Conservation (phyloP, 768 basidiomycete genomes). For the Kwoniella heveanensis region DNA sequence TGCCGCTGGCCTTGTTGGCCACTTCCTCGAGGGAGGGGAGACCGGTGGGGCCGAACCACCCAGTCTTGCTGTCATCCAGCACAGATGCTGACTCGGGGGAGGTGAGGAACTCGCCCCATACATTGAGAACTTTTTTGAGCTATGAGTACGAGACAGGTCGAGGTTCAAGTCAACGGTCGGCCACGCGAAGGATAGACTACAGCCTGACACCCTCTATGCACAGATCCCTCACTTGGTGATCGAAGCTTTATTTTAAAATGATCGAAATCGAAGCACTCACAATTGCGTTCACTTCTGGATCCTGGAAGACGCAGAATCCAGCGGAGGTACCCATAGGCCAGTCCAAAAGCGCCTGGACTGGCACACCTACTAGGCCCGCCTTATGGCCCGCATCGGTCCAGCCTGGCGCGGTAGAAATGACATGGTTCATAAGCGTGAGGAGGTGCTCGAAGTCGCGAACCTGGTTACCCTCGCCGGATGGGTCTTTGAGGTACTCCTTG, state of each 20-base stretch:
- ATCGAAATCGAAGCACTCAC: slow-evolving; percentile 20
- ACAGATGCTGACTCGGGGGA: slow-evolving; percentile 60
- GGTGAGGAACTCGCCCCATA: slow-evolving; percentile 61
- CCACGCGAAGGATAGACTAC: no score
- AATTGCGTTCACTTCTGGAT: slow-evolving; percentile 59
- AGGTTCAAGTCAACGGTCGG: no score
- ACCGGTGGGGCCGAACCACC: slow-evolving; percentile 62
- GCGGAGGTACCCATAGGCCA: slow-evolving; percentile 59
- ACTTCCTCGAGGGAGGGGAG: slow-evolving; percentile 45
- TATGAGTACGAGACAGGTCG: no score
- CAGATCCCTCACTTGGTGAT: no score
- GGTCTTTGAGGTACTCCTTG: slow-evolving; percentile 51
- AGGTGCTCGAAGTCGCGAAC: slow-evolving; percentile 59
- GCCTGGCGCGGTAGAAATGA: slow-evolving; percentile 59
- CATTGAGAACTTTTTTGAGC: slow-evolving; percentile 62
- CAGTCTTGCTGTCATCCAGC: slow-evolving; percentile 56
- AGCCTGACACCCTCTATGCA: no score
- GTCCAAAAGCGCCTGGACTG: slow-evolving; percentile 61
- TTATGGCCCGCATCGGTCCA: slow-evolving; percentile 57
- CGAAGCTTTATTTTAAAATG: no score
- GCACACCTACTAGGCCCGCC: slow-evolving; percentile 59
- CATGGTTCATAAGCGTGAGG: slow-evolving; percentile 58
- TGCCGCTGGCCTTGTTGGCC: slow-evolving; percentile 44
- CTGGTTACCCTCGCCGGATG: slow-evolving; percentile 44
- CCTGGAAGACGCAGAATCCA: slow-evolving; percentile 57